Conservation (phyloP, 208 protist species). For the Polymyxa betae region DNA sequence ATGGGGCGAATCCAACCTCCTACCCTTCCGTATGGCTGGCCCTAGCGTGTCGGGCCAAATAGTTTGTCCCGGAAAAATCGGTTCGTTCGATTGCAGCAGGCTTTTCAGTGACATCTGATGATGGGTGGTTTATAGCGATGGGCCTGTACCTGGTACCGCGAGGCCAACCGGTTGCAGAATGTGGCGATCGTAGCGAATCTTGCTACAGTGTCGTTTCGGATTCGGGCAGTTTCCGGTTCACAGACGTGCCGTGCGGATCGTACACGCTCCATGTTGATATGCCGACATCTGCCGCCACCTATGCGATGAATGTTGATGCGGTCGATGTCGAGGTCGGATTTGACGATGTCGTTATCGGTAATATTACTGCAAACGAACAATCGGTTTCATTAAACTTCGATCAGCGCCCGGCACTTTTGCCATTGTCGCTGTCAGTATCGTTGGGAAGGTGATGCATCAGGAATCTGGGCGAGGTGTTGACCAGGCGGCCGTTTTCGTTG, state of each 20-base stretch:
- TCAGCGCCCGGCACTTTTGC: neutral
- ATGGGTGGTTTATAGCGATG: neutral
- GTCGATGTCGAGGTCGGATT: neutral
- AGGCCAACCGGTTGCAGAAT: neutral
- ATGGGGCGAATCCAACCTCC: neutral
- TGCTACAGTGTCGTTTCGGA: constrained; percentile 32
- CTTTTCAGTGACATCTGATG: neutral
- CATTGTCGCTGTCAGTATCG: neutral
- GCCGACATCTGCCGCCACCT: neutral
- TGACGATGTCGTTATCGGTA: neutral
- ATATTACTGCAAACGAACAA: neutral
- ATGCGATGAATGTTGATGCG: neutral
- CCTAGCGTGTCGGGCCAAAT: neutral
- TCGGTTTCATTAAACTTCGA: neutral
- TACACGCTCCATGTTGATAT: neutral
- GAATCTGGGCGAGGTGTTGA: neutral
- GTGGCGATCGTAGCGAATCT: neutral
- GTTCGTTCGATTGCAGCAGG: neutral
- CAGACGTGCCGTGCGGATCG: neutral
- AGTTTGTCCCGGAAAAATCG: neutral
- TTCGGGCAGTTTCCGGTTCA: neutral
- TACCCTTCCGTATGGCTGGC: neutral
- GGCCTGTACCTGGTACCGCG: neutral
- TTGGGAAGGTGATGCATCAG: neutral
- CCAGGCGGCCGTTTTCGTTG: neutral